Base-by-base conservation (phyloP, 2,329 filamentous ascomycete genomes). In the Cladosporium austrohemisphaericum region DNA sequence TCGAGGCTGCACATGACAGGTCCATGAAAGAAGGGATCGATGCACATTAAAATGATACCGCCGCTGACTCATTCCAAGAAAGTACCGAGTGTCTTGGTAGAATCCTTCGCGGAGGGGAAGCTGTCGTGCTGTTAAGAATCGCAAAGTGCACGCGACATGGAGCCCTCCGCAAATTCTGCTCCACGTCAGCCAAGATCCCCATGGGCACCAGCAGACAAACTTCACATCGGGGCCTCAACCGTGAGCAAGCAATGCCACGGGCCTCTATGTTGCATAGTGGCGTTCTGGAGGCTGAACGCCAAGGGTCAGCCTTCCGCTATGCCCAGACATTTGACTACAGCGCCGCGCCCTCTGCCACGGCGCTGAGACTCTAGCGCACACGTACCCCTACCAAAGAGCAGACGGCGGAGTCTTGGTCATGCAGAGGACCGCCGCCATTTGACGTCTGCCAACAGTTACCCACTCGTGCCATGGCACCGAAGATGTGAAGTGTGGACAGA, bases 291-390 rank as follows among this genome's bases (percentile, higher is more conserved):
- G 41, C 41, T 23, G 19, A 28, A 41, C 16, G 43, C 43, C 43
- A 46, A 46, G 43, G 9, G 29, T 9, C 8, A 14, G 18, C 32
- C 13, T 37, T 16, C 29, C 31, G 19, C 41, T 19, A 10, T 22
- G 41, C 41, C 41, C 31, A 46, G 31, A n/a, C 32, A 22, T 47
- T 37, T 14, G 19, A 18, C 4, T 28, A 14, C 44, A 28, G 31
- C 44, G 44, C 44, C 44, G 33, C 44, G 44, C 44, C 44, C 14
- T 38, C 33, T 37, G 44, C 44, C 44, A 47, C 33, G 44, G 33
- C 44, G 44, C 44, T 47, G 44, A 47, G 44, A 22, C 32, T 38
- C 23, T 47, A 47, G 44, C 22, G 23, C 44, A 38, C 33, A 25
- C 31, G 33, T 22, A 20, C 6, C 32, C 11, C 22, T 19, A 33